phyloP scores from a whole-genome alignment of 1,284 basidiomycete genomes.

The Naganishia cerealis region DNA sequence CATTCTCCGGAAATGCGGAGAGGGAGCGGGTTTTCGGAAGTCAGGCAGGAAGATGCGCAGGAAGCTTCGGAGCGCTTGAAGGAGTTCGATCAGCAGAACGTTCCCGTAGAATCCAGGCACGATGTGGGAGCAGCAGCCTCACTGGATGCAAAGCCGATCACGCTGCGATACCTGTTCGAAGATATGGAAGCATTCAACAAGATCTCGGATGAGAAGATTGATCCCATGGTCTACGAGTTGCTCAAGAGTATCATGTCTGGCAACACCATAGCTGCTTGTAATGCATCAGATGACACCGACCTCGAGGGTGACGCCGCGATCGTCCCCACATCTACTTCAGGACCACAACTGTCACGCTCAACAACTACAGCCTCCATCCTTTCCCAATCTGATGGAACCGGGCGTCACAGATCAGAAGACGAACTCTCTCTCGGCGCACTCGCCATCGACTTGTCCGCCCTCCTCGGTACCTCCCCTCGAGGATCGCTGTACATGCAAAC shows the following conservation, averaged over 20 bases:
- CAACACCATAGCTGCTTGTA: background rate
- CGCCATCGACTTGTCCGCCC: constrained; percentile 12
- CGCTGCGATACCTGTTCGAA: constrained; percentile 6
- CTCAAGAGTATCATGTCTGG: constrained; percentile 7
- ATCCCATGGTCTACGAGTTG: constrained; percentile 16
- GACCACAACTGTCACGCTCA: no score
- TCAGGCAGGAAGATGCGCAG: background rate
- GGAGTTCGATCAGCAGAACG: no score
- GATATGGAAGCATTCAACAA: constrained; percentile 6
- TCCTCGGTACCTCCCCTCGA: background rate
- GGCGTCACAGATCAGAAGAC: background rate
- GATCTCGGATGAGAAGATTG: background rate
- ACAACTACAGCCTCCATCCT: background rate
- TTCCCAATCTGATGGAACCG: background rate
- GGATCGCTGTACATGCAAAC: constrained; percentile 1
- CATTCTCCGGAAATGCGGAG: background rate
- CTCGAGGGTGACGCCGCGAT: background rate
- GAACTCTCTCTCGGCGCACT: background rate
- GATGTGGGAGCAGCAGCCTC: background rate
- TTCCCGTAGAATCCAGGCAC: no score
- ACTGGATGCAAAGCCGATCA: background rate
- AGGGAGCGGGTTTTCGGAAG: no score
- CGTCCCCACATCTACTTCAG: background rate
- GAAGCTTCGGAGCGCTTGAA: background rate
- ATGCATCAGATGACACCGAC: background rate